Conservation (phyloP, 805 yeast genomes). For the Jamesozyma spencerorum region DNA sequence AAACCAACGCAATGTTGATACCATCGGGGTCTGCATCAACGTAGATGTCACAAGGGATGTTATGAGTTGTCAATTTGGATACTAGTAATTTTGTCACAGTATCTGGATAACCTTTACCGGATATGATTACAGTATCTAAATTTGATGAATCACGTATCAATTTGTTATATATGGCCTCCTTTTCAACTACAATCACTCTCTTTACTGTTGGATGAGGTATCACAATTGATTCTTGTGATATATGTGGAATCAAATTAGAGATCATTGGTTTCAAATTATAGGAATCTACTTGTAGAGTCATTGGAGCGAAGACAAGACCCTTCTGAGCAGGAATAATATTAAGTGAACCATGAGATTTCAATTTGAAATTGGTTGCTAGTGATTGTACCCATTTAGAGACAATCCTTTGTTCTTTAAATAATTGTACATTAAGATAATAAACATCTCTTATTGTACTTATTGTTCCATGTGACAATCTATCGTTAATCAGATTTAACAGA, state of each 20-base stretch:
- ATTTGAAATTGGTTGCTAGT: constrained; percentile 33
- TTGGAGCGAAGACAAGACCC: constrained; percentile 38
- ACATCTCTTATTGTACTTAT: constrained; percentile 40
- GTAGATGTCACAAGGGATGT: constrained; percentile 29
- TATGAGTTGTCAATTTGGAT: constrained; percentile 12
- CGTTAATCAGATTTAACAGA: constrained; percentile 12
- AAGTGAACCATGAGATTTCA: constrained; percentile 30
- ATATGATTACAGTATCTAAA: constrained; percentile 32
- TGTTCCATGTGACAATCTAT: constrained; percentile 3
- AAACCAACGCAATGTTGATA: constrained; percentile 44
- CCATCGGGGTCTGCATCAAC: constrained; percentile 68
- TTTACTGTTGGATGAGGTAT: neutral
- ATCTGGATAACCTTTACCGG: constrained; percentile 71
- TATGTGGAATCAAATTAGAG: constrained; percentile 33
- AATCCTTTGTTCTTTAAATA: constrained; percentile 38
- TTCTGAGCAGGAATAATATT: constrained; percentile 52
- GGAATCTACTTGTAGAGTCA: neutral
- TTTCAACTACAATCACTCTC: constrained; percentile 39
- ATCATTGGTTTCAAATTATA: neutral
- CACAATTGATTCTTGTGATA: constrained; percentile 18
- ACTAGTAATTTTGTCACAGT: constrained; percentile 41
- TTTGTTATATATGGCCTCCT: constrained; percentile 42
- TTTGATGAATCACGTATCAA: constrained; percentile 12
- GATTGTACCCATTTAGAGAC: constrained; percentile 35
- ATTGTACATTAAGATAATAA: constrained; percentile 50